phyloP scores from a whole-genome alignment of 2,329 filamentous ascomycete species.

The Penicillium sp. region DNA sequence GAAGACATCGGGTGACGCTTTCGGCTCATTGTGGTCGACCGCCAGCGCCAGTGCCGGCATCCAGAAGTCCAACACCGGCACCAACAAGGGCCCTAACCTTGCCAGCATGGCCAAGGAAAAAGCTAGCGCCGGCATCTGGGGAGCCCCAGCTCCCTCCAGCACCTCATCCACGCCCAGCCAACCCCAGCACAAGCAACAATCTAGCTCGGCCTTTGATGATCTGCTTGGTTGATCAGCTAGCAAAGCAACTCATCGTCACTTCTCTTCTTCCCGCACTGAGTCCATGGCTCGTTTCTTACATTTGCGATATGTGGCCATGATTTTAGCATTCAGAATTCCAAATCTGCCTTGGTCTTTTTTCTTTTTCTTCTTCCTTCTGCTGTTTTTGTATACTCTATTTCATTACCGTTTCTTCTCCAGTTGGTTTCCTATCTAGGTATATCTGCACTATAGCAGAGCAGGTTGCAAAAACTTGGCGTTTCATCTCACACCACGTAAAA shows the following conservation, averaged over 20 bases:
- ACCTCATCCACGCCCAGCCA: conserved; percentile 50
- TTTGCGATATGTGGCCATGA: conserved; percentile 4
- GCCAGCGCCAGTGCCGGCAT: conserved; percentile 68
- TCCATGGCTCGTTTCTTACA: neutral
- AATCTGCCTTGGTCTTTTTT: neutral
- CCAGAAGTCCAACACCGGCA: conserved; percentile 66
- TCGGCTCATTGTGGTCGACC: conserved; percentile 75
- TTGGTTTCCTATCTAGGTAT: neutral
- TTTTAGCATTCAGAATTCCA: conserved; percentile 6
- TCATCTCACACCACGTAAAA: neutral
- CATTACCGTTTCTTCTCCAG: neutral
- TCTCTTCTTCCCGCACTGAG: neutral
- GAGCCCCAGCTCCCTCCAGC: conserved; percentile 60
- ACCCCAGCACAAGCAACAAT: conserved; percentile 23
- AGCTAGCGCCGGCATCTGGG: conserved; percentile 92
- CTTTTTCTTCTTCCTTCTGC: neutral
- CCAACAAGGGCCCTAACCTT: conserved; percentile 70
- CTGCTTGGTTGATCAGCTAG: conserved; percentile 34
- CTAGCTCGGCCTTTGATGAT: conserved; percentile 40
- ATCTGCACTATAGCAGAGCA: neutral
- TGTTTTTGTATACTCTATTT: neutral
- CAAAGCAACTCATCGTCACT: neutral
- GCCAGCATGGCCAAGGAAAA: conserved; percentile 98
- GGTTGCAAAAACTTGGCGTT: neutral
- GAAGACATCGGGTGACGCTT: conserved; percentile 69